phyloP scores from a whole-genome alignment of 2,329 filamentous ascomycete genomes.

The Colletotrichum trifolii region DNA sequence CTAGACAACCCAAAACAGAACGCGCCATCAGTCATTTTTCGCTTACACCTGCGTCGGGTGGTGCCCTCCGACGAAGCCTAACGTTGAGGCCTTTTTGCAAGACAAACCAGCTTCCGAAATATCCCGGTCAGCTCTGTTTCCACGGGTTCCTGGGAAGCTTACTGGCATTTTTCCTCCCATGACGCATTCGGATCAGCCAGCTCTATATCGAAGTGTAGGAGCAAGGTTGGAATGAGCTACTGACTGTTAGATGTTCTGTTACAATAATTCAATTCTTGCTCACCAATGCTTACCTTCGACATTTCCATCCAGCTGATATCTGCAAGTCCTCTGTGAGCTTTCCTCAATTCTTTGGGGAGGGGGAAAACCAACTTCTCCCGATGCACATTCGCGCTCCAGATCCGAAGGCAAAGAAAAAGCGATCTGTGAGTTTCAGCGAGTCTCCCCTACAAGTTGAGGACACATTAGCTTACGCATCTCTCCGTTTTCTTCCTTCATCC shows the following conservation, averaged over 20 bases:
- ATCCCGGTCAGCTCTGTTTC: not conserved
- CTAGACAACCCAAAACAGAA: too few species aligned
- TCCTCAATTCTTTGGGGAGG: not conserved
- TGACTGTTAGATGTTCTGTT: not conserved
- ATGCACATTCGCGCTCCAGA: slow-evolving; percentile 17
- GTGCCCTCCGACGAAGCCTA: slow-evolving; percentile 7
- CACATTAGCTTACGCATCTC: slow-evolving; percentile 29
- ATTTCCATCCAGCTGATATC: slow-evolving; percentile 36
- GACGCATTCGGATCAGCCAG: not conserved
- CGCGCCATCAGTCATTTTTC: not conserved
- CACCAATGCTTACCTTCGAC: slow-evolving; percentile 3
- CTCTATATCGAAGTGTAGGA: slow-evolving; percentile 25
- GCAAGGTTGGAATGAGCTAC: slow-evolving; percentile 19
- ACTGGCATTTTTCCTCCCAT: slow-evolving; percentile 17
- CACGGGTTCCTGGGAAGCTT: not conserved
- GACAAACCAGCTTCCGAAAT: slow-evolving; percentile 17
- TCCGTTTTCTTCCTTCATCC: slow-evolving; percentile 17
- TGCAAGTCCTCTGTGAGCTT: not conserved
- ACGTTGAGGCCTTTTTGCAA: slow-evolving; percentile 14
- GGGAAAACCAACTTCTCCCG: slow-evolving; percentile 3
- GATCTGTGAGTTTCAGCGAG: not conserved
- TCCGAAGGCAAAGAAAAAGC: slow-evolving; percentile 24
- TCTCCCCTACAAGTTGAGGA: rapidly evolving
- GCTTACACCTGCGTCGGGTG: not conserved
- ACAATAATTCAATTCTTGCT: too few species aligned